Conservation (phyloP, 2,329 filamentous ascomycete genomes). For the Dothidotthia symphoricarpi region DNA sequence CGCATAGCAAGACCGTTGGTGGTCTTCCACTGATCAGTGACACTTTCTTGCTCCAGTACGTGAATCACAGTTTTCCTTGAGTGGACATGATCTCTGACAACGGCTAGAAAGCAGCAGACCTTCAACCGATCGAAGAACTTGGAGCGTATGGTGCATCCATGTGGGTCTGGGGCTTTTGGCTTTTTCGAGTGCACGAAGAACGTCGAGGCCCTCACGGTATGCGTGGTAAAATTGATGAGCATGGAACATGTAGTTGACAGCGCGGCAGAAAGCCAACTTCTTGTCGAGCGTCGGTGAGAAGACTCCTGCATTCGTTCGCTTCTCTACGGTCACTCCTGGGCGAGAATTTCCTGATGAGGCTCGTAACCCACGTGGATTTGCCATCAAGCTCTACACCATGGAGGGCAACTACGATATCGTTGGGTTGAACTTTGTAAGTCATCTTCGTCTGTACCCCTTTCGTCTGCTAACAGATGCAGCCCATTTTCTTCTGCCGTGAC, state of each 20-base stretch:
- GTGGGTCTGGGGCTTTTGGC: slow-evolving; percentile 48
- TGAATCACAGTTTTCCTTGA: too few species aligned
- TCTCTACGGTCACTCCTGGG: slow-evolving; percentile 48
- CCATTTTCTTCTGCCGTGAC: slow-evolving; percentile 52
- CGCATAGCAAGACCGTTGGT: slow-evolving; percentile 55
- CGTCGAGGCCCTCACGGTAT: slow-evolving; percentile 34
- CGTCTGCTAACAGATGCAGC: slow-evolving; percentile 20
- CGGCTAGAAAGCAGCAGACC: slow-evolving; percentile 49
- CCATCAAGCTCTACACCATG: slow-evolving; percentile 52
- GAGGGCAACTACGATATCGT: slow-evolving; percentile 54
- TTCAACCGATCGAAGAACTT: slow-evolving; percentile 58
- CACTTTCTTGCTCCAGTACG: slow-evolving; percentile 50
- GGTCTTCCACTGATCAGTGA: slow-evolving; percentile 54
- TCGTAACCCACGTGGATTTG: slow-evolving; percentile 50
- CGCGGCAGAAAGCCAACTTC: slow-evolving; percentile 43
- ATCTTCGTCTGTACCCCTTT: not conserved
- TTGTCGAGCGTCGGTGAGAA: slow-evolving; percentile 42
- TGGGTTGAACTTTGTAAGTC: slow-evolving; percentile 45
- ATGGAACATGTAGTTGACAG: not conserved
- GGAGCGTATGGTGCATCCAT: slow-evolving; percentile 45
- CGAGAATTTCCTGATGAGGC: slow-evolving; percentile 48
- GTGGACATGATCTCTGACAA: too few species aligned
- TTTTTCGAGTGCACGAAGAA: slow-evolving; percentile 49
- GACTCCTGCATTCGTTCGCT: slow-evolving; percentile 47
- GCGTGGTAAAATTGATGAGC: not conserved